Evolutionary conservation across 2,329 filamentous ascomycete genomes (phyloP), one percentile per base, ranked within the genome.

Genomic region (Trichoderma gracile): DNA sequence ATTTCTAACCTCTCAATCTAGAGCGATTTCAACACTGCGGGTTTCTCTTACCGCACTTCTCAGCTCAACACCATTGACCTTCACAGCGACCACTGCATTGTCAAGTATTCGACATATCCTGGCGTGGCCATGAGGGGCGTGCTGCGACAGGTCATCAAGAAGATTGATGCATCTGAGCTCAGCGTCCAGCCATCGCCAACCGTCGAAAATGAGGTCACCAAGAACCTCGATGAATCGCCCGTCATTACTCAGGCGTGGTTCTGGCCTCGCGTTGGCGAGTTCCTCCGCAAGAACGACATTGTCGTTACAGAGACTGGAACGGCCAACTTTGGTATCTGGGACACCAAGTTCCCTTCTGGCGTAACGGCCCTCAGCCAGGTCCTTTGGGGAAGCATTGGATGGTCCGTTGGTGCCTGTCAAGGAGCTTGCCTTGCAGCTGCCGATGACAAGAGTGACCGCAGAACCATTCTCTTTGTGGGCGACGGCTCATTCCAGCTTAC

Each of bases 281-380:
- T 90, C 81, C 78, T 96, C 10, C 81, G 84, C 61, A 80, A 87
- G 61, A 82, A 87, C 52, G 93, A 97, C 71, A 86, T 96, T 64
- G 81, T 97, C 62, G 84, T 96, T 57, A 94, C 92, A 0, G 93
- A 96, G 75, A 96, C 92, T 2, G 93, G 92, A 45, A 97, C 93
- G 0, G 82, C 92, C 65, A 94, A 93, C 78, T 94, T 96, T 74
- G 93, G 93, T 63, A 91, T 95, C 71, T 92, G 90, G 86, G 91
- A 93, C 65, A 93, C 92, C 5, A 85, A 85, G 47, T 95, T 96
- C 78, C 92, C 92, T 0, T 74, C 80, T 3, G 83, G 84, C n/a
- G 90, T 93, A n/a, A 91, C 85, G 8, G 90, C 90, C 19, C 86
- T 96, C 71, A 92, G 86, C 59, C 92, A 95, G 73, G 89, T 91